Percentiles rank a stretch among this genome's conserved stretches.
Evolutionary conservation across 2,329 filamentous ascomycete species (phyloP).

Genomic region (Gremmenia infestans): DNA sequence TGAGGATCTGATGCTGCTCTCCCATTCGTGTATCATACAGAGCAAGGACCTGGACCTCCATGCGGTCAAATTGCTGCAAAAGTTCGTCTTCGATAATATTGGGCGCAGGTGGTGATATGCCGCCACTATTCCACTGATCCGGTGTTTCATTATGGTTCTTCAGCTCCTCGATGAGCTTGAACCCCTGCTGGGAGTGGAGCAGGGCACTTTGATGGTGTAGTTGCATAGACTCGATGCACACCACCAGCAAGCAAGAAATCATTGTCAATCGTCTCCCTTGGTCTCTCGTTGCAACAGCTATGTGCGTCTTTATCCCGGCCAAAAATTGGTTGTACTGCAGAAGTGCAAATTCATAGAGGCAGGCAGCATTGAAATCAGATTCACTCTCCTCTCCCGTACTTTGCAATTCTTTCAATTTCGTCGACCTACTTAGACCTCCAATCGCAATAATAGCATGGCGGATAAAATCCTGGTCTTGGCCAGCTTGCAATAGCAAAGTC

Average conservation of each 20-base stretch:
- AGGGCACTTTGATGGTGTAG: conserved; percentile 12
- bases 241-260: conserved; percentile 21
- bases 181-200: conserved; percentile 11
- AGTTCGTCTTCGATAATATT: conserved; percentile 21
- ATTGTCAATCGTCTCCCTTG: conserved; percentile 14
- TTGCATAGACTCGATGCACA: conserved; percentile 25
- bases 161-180: conserved; percentile 16
- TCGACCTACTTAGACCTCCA: conserved; percentile 16
- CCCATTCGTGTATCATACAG: conserved; percentile 9
- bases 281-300: conserved; percentile 3
- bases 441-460: conserved; percentile 22
- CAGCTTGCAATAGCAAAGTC: conserved; percentile 53
- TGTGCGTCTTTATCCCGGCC: conserved; percentile 11
- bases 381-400: not conserved
- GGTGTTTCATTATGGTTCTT: not conserved
- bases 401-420: not conserved
- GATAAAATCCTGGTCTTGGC: conserved; percentile 38
- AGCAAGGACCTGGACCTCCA: conserved; percentile 18
- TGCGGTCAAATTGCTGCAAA: conserved; percentile 19
- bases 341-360: conserved; percentile 8
- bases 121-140: not conserved
- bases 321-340: conserved; percentile 19
- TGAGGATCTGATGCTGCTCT: conserved; percentile 12
- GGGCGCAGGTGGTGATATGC: conserved; percentile 6
- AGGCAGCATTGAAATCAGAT: not conserved